Percentiles rank a stretch among this genome's conserved stretches.
phyloP scores from a whole-genome alignment of 2,329 filamentous ascomycete genomes.

The Orbilia blumenaviensis region DNA sequence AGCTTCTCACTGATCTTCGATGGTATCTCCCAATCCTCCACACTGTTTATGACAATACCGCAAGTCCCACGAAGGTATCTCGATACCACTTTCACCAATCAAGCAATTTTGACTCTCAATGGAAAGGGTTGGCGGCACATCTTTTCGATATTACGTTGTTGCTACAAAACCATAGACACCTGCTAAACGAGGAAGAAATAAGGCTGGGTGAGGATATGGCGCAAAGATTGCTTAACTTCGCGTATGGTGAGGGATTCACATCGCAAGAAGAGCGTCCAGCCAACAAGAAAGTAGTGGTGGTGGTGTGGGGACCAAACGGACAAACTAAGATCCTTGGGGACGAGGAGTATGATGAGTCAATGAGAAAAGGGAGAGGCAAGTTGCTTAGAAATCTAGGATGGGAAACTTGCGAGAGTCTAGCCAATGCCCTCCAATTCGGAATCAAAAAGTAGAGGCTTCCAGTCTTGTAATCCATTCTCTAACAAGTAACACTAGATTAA shows the following conservation, averaged over 20 bases:
- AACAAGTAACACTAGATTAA: too few relatives aligned
- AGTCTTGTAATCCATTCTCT: too few relatives aligned
- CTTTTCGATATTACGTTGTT: conserved; percentile 48
- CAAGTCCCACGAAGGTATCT: conserved; percentile 9
- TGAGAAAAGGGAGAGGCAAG: conserved; percentile 30
- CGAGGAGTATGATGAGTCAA: conserved; percentile 18
- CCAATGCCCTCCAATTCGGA: conserved; percentile 31
- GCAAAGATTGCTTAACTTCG: conserved; percentile 8
- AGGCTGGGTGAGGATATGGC: conserved; percentile 29
- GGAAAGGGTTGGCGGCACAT: conserved; percentile 39
- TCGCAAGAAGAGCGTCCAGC: not conserved
- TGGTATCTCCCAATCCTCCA: conserved; percentile 48
- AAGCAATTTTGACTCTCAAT: conserved; percentile 38
- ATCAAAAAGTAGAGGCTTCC: not conserved
- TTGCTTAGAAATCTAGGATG: conserved; percentile 16
- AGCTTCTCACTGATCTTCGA: conserved; percentile 42
- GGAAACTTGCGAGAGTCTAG: conserved; percentile 32
- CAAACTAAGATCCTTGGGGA: not conserved
- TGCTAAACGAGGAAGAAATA: conserved; percentile 15
- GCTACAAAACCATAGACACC: conserved; percentile 28
- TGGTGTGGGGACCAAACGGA: conserved; percentile 34
- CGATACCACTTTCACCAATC: conserved; percentile 46
- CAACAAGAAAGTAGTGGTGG: not conserved
- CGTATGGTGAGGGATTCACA: conserved; percentile 35
- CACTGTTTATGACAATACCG: not conserved